phyloP scores from a whole-genome alignment of 495 filamentous ascomycete genomes.

The Penicillium paradoxum region DNA sequence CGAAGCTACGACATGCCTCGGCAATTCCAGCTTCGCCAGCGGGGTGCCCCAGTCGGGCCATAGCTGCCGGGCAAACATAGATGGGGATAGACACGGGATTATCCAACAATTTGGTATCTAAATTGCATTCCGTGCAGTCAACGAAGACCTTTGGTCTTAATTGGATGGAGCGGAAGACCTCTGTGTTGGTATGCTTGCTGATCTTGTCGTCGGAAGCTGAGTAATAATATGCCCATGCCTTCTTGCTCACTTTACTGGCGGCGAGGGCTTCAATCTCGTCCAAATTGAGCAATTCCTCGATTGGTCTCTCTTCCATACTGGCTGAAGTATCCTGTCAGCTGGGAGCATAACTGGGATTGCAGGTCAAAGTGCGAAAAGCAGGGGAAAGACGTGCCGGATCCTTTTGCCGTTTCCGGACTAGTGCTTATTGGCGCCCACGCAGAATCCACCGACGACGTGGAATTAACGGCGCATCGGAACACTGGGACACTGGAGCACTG shows the following conservation, averaged over 20 bases:
- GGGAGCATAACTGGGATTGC: not conserved
- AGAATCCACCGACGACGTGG: not conserved
- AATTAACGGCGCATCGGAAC: not conserved
- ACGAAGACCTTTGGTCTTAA: constrained; percentile 82
- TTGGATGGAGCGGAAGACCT: constrained; percentile 70
- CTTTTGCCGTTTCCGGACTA: not conserved
- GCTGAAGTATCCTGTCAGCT: not conserved
- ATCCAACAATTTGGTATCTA: constrained; percentile 63
- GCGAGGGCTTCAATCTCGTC: constrained; percentile 32
- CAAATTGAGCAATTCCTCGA: constrained; percentile 71
- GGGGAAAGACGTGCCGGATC: not conserved
- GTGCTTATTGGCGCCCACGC: not conserved
- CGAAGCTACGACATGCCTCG: constrained; percentile 65
- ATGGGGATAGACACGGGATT: constrained; percentile 66
- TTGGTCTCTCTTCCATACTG: constrained; percentile 24
- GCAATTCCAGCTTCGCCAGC: constrained; percentile 85
- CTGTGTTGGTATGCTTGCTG: constrained; percentile 72
- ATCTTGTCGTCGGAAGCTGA: constrained; percentile 78
- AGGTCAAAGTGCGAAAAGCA: not conserved
- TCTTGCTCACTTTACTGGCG: constrained; percentile 53
- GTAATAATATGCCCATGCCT: constrained; percentile 91
- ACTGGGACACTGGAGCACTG: too few species aligned
- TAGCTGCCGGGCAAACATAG: constrained; percentile 81
- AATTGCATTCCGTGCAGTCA: constrained; percentile 65
- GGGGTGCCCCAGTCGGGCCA: constrained; percentile 84